Percentiles rank a stretch among this genome's conserved stretches.
Conservation (phyloP, 2,329 filamentous ascomycete genomes). For the Fusarium domesticum region DNA sequence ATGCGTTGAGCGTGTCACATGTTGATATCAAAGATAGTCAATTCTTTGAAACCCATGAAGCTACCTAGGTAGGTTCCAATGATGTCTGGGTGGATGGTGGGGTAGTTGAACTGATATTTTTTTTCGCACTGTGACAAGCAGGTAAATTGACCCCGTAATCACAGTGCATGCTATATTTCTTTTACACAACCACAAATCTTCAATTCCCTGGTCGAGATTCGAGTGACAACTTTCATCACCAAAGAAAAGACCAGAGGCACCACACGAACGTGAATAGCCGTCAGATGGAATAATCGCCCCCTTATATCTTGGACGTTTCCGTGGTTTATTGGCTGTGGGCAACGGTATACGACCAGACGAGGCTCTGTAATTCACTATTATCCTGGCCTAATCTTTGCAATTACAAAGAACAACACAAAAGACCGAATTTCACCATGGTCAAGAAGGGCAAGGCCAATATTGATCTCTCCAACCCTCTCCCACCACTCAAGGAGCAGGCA, state of each 20-base stretch:
- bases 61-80: background rate
- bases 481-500: conserved; percentile 41
- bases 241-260: no score
- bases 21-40: no score
- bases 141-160: background rate
- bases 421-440: conserved; percentile 38
- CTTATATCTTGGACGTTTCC: no score
- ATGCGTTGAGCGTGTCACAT: no score
- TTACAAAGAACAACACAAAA: background rate
- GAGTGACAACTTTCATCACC: background rate
- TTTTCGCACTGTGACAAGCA: background rate
- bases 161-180: background rate
- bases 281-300: no score
- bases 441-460: conserved; percentile 54
- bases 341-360: no score
- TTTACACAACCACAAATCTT: background rate
- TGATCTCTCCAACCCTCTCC: conserved; percentile 32
- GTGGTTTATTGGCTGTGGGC: no score
- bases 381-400: conserved; percentile 1
- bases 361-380: no score
- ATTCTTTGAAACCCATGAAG: no score
- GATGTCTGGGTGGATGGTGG: background rate
- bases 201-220: background rate
- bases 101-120: background rate
- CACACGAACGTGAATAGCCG: no score